A percentile compares a stretch with the other conserved stretches of the same genome.
Evolutionary conservation across 192 early-diverging fungal genomes (phyloP).

Genomic region (Backusella australiensis): DNA sequence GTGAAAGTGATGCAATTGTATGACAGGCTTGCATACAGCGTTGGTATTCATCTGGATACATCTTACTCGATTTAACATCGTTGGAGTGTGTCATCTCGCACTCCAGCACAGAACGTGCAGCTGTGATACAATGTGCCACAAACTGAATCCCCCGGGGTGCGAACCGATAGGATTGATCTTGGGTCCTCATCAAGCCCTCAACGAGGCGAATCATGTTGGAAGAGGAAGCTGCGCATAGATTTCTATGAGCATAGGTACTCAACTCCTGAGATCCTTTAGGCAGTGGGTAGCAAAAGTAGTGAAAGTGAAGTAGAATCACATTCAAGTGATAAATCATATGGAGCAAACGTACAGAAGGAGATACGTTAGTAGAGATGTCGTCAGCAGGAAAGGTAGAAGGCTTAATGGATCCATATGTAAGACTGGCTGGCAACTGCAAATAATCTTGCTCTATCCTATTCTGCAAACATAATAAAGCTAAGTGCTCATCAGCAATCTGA

Average conservation of each 20-base stretch:
- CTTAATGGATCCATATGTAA: background rate
- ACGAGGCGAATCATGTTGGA: conserved; percentile 11
- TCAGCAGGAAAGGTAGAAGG: background rate
- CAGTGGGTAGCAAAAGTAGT: conserved; percentile 6
- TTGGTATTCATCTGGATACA: conserved; percentile 7
- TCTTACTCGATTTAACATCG: conserved; percentile 1
- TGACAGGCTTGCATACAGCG: background rate
- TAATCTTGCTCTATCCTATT: background rate
- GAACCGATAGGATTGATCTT: background rate
- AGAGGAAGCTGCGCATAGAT: background rate
- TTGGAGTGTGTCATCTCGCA: background rate
- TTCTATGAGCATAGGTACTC: background rate
- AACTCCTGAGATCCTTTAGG: background rate
- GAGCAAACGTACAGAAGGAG: background rate
- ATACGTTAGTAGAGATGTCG: background rate
- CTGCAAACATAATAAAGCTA: conserved; percentile 3
- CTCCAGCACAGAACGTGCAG: background rate
- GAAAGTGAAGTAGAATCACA: conserved; percentile 8
- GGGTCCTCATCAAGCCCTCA: background rate
- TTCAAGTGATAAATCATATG: conserved; percentile 23
- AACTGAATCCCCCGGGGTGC: conserved; percentile 6
- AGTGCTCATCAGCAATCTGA: background rate
- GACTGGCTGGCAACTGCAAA: background rate
- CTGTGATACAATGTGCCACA: background rate
- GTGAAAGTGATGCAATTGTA: conserved; percentile 7